Percentiles rank a stretch among this genome's conserved stretches.
Evolutionary conservation across 257 asterid genomes (phyloP).

Genomic region (Nicotiana attenuata): DNA sequence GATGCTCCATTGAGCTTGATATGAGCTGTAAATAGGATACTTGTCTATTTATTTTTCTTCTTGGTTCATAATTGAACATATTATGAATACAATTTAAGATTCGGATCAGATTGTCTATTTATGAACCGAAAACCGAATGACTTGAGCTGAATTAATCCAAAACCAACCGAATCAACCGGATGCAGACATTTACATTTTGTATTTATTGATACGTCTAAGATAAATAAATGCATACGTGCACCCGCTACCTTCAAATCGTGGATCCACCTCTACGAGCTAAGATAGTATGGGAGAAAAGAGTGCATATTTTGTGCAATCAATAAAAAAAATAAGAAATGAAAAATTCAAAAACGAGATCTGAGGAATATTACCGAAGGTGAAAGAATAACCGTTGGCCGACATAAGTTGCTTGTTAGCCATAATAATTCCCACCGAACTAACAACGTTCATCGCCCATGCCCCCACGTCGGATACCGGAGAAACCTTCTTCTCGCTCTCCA

Average conservation of each 20-base stretch:
- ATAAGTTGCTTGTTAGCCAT: conserved; percentile 96
- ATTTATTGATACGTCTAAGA: background rate
- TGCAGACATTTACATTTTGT: background rate
- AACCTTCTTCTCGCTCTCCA: conserved; percentile 79
- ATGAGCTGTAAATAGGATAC: background rate
- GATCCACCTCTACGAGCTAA: background rate
- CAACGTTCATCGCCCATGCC: conserved; percentile 96
- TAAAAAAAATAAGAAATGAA: background rate
- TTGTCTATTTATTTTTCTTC: background rate
- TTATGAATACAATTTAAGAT: background rate
- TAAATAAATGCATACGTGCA: background rate
- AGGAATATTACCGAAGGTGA: conserved; percentile 60
- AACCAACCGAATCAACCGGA: background rate
- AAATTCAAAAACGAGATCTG: background rate
- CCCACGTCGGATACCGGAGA: conserved; percentile 78
- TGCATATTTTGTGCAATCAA: background rate
- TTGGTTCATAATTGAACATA: background rate
- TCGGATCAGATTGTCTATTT: background rate
- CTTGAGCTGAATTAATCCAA: background rate
- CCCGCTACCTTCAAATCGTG: background rate
- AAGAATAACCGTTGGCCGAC: conserved; percentile 73
- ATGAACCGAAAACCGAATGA: background rate
- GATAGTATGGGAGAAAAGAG: background rate
- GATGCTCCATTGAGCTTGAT: background rate
- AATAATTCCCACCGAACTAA: conserved; percentile 93